These are phyloP conservation scores for Dactylonectria macrodidyma DNA, from an alignment of 2,329 filamentous ascomycete genomes.

Conservation along the genomic window DNA sequence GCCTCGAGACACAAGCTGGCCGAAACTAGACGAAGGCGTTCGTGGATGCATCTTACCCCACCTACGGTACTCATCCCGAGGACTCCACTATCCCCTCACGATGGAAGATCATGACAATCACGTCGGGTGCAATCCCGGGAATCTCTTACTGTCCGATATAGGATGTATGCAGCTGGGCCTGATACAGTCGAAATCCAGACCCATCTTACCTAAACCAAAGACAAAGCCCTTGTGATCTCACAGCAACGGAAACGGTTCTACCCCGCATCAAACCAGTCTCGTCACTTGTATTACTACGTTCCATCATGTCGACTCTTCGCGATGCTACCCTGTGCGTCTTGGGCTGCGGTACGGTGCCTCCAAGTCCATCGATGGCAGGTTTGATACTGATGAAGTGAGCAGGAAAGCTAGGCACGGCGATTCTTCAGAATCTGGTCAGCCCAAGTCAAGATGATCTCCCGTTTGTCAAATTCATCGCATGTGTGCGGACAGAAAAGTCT, in stretches of 20 bases:
- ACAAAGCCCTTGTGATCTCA: neutral
- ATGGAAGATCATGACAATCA: neutral
- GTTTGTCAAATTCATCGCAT: conserved; percentile 47
- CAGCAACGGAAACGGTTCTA: neutral
- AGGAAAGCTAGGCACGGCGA: conserved; percentile 53
- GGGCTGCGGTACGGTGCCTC: conserved; percentile 37
- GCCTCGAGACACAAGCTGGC: neutral
- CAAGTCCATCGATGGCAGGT: neutral
- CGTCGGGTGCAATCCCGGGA: neutral
- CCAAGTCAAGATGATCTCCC: conserved; percentile 31
- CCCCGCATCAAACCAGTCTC: neutral
- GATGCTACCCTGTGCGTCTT: conserved; percentile 46
- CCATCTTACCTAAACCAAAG: neutral
- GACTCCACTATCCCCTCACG: neutral
- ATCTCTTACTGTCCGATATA: neutral
- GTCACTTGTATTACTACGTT: neutral
- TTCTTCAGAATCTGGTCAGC: conserved; percentile 44
- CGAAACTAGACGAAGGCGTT: neutral
- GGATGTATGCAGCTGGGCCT: neutral
- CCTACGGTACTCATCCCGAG: neutral
- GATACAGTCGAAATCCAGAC: neutral
- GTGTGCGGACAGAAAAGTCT: conserved; percentile 49
- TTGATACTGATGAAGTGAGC: neutral
- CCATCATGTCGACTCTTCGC: conserved; percentile 33
- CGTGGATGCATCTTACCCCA: conserved; percentile 7